Conservation (phyloP, 306 rosid species). For the Geum urbanum region DNA sequence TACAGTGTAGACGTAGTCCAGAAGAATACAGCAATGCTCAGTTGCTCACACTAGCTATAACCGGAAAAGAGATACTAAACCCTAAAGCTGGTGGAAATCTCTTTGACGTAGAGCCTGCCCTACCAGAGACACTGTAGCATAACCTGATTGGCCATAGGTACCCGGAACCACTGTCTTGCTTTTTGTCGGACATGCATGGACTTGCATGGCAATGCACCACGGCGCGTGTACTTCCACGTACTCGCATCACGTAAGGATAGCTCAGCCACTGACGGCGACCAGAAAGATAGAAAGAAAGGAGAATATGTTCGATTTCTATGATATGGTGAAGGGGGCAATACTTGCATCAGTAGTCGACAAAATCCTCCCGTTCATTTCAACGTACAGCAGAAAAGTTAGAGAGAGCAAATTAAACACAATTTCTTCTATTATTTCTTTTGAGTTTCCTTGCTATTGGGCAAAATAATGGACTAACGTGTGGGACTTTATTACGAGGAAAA, state of each 20-base stretch:
- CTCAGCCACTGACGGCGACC: conserved; percentile 17
- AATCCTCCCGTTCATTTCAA: conserved; percentile 34
- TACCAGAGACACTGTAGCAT: conserved; percentile 14
- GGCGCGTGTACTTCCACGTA: conserved; percentile 22
- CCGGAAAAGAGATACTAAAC: neutral
- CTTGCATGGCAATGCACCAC: conserved; percentile 13
- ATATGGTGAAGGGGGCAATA: conserved; percentile 15
- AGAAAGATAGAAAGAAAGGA: neutral
- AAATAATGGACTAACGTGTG: neutral
- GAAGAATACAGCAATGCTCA: conserved; percentile 28
- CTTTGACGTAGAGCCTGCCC: conserved; percentile 7
- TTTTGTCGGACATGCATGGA: conserved; percentile 36
- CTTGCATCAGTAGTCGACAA: conserved; percentile 22
- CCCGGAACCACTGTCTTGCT: conserved; percentile 24
- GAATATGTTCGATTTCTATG: conserved; percentile 49
- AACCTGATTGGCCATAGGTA: conserved; percentile 17
- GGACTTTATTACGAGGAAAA: neutral
- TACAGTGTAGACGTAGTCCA: conserved; percentile 3
- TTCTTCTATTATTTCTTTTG: neutral
- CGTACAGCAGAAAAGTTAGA: conserved; percentile 25
- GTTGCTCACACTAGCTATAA: conserved; percentile 7
- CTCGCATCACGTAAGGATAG: conserved; percentile 20
- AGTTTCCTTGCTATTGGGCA: conserved; percentile 8
- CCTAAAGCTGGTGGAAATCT: neutral
- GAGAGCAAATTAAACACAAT: conserved; percentile 8